phyloP scores from a whole-genome alignment of 2,329 filamentous ascomycete genomes.

The Monilinia fructigena region DNA sequence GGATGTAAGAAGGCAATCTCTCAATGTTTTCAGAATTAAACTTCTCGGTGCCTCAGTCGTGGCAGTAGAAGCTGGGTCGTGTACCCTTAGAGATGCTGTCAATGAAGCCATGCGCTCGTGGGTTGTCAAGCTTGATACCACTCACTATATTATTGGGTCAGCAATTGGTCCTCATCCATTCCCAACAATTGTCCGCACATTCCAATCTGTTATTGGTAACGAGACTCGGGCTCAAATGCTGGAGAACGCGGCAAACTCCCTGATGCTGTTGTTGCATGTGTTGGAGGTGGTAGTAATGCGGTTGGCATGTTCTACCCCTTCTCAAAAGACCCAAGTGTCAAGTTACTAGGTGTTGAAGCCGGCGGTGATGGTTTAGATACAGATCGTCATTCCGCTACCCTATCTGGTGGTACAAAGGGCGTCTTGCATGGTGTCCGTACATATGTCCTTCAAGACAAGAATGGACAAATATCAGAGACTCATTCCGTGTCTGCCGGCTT shows the following conservation, averaged over 20 bases:
- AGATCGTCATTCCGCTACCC: constrained; percentile 78
- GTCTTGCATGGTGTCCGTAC: constrained; percentile 95
- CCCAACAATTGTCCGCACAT: constrained; percentile 94
- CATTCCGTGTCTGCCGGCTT: constrained; percentile 96
- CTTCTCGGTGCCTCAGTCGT: constrained; percentile 90
- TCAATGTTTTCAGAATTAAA: constrained; percentile 99
- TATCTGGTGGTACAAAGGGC: constrained; percentile 82
- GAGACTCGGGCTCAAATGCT: constrained; percentile 94
- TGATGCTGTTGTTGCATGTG: constrained; percentile 93
- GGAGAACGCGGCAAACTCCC: constrained; percentile 80
- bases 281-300: constrained; percentile 92
- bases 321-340: constrained; percentile 77
- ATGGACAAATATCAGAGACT: constrained; percentile 92
- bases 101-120: constrained; percentile 94
- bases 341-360: constrained; percentile 90
- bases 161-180: constrained; percentile 97
- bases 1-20: constrained; percentile 90
- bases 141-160: constrained; percentile 97
- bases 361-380: constrained; percentile 92
- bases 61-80: constrained; percentile 85
- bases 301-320: constrained; percentile 99
- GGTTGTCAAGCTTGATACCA: constrained; percentile 89
- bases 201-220: constrained; percentile 93
- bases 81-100: constrained; percentile 81
- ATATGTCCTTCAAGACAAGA: constrained; percentile 87